phyloP scores from a whole-genome alignment of 352 stramenopile species.

The Phytophthora brassicae region DNA sequence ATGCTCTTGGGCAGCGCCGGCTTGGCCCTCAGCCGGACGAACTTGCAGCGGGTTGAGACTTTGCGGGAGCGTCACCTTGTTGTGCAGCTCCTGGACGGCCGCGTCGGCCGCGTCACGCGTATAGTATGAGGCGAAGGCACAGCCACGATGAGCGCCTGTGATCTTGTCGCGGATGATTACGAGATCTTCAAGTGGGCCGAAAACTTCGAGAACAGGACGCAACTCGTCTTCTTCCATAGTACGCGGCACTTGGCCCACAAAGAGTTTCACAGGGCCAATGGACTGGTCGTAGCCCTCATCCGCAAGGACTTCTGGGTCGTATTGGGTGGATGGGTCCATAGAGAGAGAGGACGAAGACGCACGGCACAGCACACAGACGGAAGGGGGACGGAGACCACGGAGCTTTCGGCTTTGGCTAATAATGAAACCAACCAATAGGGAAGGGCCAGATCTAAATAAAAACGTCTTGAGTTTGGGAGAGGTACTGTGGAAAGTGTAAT shows the following conservation, averaged over 20 bases:
- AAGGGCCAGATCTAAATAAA: not conserved
- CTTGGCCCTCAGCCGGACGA: slow-evolving; percentile 83
- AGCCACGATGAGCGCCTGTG: slow-evolving; percentile 84
- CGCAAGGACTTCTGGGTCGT: not conserved
- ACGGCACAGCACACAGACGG: not conserved
- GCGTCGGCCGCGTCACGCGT: slow-evolving; percentile 69
- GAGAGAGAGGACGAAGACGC: not conserved
- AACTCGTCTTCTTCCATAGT: slow-evolving; percentile 89
- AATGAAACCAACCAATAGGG: not conserved
- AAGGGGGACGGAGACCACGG: not conserved
- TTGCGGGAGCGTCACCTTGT: slow-evolving; percentile 85
- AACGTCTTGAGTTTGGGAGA: too few relatives aligned
- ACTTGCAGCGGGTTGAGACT: slow-evolving; percentile 90
- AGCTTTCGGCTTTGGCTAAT: not conserved
- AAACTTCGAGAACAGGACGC: slow-evolving; percentile 83
- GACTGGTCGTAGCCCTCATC: slow-evolving; percentile 5
- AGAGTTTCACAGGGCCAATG: slow-evolving; percentile 73
- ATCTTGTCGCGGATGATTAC: slow-evolving; percentile 92
- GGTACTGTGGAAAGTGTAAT: not conserved
- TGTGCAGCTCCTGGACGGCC: slow-evolving; percentile 86
- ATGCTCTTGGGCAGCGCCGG: slow-evolving; percentile 90
- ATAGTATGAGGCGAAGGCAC: slow-evolving; percentile 89
- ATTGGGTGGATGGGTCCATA: slow-evolving; percentile 2
- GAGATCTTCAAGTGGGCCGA: slow-evolving; percentile 83
- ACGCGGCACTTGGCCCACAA: slow-evolving; percentile 86